Evolutionary conservation across 2,329 filamentous ascomycete genomes (phyloP), one percentile per base, ranked within the genome.

Genomic region (Hypocreales sp.): DNA sequence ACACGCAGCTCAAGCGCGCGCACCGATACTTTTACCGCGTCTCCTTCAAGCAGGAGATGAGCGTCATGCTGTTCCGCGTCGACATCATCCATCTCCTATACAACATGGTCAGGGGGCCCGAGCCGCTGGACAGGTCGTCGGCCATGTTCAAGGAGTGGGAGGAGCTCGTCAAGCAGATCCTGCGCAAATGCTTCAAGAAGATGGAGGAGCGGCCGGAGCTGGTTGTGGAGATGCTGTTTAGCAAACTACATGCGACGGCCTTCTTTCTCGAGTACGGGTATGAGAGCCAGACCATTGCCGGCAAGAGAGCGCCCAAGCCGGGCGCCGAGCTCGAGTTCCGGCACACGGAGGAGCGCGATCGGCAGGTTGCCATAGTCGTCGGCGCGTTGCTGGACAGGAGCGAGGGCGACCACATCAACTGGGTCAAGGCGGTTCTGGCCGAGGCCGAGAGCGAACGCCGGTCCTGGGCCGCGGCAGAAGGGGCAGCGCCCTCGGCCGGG

Each of bases 21-120:
- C 90, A 95, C 54, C 78, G 90, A 6, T 98, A 87, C 50, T 86
- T 98, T 44, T 92, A 95, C 45, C 77, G 87, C 0, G 65, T 92
- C 8, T 84, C 84, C 0, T 95, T 95, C 61, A 98, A 95, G 55
- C 80, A 92, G 50, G 82, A 94, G 25, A 75, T 90, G 58, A 76
- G 75, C 31, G 76, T 94, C 14, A 70, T 94, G 56, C 63, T 98
- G 2, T 95, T 84, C 53, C 73, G 87, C 8, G 70, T 93, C 5
- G 90, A 95, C 46, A 92, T 94, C 20, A 72, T 98, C 25, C 73
- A 80, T 23, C 63, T 95, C 2, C 75, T 98, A 26, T 75, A 93
- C 46, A 78, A 73, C 44, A 86, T 98, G 72, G 79, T 95, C 50
- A 92, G 92, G 48, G 87, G 87, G 0, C 80, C 82, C 0, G 71